Base-by-base conservation (phyloP, 352 stramenopile species). In the Globisporangium orthogonon region DNA sequence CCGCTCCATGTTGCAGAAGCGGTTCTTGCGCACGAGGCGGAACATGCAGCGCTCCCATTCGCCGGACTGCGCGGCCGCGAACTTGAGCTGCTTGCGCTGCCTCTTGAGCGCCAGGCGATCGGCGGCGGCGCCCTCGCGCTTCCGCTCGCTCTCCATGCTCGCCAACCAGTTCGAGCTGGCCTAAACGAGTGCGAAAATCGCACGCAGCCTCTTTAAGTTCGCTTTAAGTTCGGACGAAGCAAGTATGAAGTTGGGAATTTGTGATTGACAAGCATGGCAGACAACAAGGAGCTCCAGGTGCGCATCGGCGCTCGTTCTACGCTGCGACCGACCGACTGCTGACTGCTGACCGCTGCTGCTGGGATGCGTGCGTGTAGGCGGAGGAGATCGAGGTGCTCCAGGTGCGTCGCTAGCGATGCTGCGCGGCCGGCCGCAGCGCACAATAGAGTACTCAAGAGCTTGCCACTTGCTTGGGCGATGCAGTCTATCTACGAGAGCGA, bases 11-110 rank as follows among this genome's bases (percentile, higher is more conserved):
- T 91, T 94, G 65, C 84, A 94, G 50, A 72, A 91, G 62, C 84
- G 84, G 48, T 89, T 82, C 66, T 94, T 94, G 52, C 78, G 76
- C 65, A 83, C 69, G 37, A 94, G 66, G 35, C 70, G 74, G 60
- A 91, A 91, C 79, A 91, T 86, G 65, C 84, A 94, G 50, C 79
- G 76, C 3, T 83, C 70, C 84, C 84, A 94, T 54, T 83, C 64
- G 37, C 73, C 81, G 4, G 55, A 64, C 23, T 75, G 62, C 50
- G 75, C 79, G 3, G 74, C 69, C 23, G 69, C 55, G 7, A 60
- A 49, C 67, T 94, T 94, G 1, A 63, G 58, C 49, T 84, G 65
- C 60, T 94, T 94, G 58, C 81, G 78, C 56, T 82, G 73, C 67
- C 80, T 78, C 51, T 75, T 69, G 43, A 69, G 66, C 10, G 44